Evolutionary conservation across 805 yeast species (phyloP), one percentile per base, ranked within the genome.

Genomic region (Nakazawaea pomicola): DNA sequence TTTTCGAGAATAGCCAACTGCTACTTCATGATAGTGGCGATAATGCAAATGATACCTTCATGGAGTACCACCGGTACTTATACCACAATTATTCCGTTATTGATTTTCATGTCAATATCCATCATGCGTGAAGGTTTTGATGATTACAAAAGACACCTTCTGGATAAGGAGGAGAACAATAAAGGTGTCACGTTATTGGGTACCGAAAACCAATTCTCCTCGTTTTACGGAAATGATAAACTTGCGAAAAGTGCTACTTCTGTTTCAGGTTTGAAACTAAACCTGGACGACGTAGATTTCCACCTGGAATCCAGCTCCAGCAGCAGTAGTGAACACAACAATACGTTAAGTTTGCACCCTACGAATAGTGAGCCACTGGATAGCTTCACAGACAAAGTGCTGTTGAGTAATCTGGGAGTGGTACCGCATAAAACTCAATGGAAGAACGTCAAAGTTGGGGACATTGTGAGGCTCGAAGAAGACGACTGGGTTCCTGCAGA

Each of bases 401-500:
- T 19, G 33, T 49, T 65, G 55, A 49, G 45, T 29, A 50, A 56
- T 30, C 60, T 56, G 46, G 67, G 66, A 36, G 44, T 72, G 14
- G 55, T 54, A 46, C 61, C 54, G 58, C 63, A 47, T 53, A 62
- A 39, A 40, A 55, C 51, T 4, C 54, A 60, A 45, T 93, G 99
- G 99, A 83, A 80, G 49, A 66, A 88, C 48, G 55, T 93, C 12
- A 67, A 70, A 49, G 97, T 93, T n/a, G 99, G 99, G 14, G 93
- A 91, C 53, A 70, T 93, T 20, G 68, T 93, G 4, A 69, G 72
- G 44, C 64, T 93, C 15, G 63, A 72, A 36, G 83, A 80, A 48
- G 87, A 89, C 61, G 98, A 93, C 46, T 85, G 95, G 84, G 74
- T 91, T 5, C 99, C 99, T 0, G 96, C 97, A 0, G 99, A 93